Evolutionary conservation across 2,329 filamentous ascomycete species (phyloP).

Genomic region (Dactylellina haptotyla): DNA sequence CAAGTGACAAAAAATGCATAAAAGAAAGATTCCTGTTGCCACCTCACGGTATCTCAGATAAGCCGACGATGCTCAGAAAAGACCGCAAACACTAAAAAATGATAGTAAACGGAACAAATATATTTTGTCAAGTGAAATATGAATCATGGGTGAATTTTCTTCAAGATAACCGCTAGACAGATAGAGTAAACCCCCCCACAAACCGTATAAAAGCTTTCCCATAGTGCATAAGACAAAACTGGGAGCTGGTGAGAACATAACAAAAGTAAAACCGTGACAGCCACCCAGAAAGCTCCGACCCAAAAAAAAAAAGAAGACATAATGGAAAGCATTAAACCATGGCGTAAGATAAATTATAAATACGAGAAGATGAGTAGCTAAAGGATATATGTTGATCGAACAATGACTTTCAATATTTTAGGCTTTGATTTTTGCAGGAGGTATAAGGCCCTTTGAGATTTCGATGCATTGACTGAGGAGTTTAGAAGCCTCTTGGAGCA

Average conservation of each 20-base stretch:
- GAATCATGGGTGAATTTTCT: conserved; percentile 38
- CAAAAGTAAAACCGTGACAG: conserved; percentile 16
- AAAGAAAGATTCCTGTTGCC: conserved; percentile 42
- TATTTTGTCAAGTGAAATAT: not conserved
- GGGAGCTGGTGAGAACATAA: too few species aligned
- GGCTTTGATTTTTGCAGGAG: conserved; percentile 46
- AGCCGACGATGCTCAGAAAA: conserved; percentile 10
- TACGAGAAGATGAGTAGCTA: conserved; percentile 38
- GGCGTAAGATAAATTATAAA: conserved; percentile 49
- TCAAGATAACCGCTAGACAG: conserved; percentile 43
- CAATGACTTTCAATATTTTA: conserved; percentile 5
- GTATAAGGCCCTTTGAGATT: conserved; percentile 44
- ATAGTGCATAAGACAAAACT: conserved; percentile 16
- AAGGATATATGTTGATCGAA: conserved; percentile 29
- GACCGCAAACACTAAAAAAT: conserved; percentile 10
- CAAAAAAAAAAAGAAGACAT: conserved; percentile 24
- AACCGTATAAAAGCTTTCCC: conserved; percentile 24
- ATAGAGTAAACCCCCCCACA: conserved; percentile 35
- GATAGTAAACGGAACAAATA: conserved; percentile 21
- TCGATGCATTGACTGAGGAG: conserved; percentile 62
- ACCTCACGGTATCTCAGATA: conserved; percentile 44
- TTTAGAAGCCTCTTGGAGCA: conserved; percentile 85
- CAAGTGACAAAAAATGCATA: conserved; percentile 8
- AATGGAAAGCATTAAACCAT: conserved; percentile 51
- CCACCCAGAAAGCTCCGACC: conserved; percentile 52